These are phyloP conservation scores for Tylopilus sp. DNA, from an alignment of 768 basidiomycete genomes.

Conservation along the genomic window DNA sequence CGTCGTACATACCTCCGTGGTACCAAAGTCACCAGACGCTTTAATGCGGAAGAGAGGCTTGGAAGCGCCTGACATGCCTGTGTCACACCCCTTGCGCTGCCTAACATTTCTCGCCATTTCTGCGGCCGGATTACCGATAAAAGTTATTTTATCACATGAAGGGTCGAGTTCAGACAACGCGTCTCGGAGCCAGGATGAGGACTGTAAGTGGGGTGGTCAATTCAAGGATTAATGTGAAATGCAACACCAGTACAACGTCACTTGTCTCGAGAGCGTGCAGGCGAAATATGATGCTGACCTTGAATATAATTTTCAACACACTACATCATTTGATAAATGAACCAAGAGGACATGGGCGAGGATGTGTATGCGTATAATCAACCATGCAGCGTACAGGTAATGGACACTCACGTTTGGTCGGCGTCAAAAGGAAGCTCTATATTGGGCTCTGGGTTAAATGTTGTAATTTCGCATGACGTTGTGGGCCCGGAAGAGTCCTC, in stretches of 20 bases:
- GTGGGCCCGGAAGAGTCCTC: conserved; percentile 81
- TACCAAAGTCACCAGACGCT: conserved; percentile 79
- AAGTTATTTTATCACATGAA: conserved; percentile 79
- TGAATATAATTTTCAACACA: conserved; percentile 80
- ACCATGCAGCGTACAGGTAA: conserved; percentile 1
- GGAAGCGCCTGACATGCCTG: background rate
- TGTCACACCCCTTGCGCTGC: conserved; percentile 11
- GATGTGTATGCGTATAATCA: conserved; percentile 3
- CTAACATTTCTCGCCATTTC: conserved; percentile 15
- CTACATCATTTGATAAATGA: conserved; percentile 33
- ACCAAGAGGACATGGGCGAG: background rate
- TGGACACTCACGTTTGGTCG: conserved; percentile 48
- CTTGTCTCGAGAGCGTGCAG: background rate
- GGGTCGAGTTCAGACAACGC: conserved; percentile 90
- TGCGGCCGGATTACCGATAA: conserved; percentile 69
- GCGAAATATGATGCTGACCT: conserved; percentile 41
- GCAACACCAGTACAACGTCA: background rate
- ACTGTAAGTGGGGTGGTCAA: conserved; percentile 22
- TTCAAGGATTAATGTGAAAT: background rate
- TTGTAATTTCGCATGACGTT: conserved; percentile 83
- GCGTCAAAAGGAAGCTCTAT: conserved; percentile 78
- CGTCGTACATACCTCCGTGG: conserved; percentile 60
- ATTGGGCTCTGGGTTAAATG: conserved; percentile 79
- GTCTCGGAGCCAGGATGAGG: conserved; percentile 91
- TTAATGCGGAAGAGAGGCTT: conserved; percentile 77